These are phyloP conservation scores for Hyphopichia fennica DNA, from an alignment of 1,139 yeast genomes.

Conservation along the genomic window DNA sequence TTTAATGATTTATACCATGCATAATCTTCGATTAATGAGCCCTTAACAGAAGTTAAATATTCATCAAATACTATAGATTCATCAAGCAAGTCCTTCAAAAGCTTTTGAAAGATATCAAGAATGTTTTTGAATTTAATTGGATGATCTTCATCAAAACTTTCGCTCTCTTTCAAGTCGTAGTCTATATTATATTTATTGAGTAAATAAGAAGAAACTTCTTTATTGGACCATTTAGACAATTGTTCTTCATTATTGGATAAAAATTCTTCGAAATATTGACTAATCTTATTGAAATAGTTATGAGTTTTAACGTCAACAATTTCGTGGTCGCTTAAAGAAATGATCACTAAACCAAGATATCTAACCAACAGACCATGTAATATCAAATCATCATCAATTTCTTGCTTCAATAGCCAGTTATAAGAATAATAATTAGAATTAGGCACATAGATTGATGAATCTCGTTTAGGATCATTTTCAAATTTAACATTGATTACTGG, in stretches of 20 bases:
- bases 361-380: slow-evolving; percentile 41
- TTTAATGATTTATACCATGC: slow-evolving; percentile 68
- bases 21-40: slow-evolving; percentile 54
- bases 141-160: slow-evolving; percentile 9
- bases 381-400: slow-evolving; percentile 28
- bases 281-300: slow-evolving; percentile 22
- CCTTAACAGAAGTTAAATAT: slow-evolving; percentile 41
- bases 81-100: slow-evolving; percentile 12
- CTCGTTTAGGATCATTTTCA: slow-evolving; percentile 29
- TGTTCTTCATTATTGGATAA: slow-evolving; percentile 9
- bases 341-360: slow-evolving; percentile 36
- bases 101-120: slow-evolving; percentile 15
- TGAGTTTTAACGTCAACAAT: slow-evolving; percentile 33
- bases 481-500: slow-evolving; percentile 40
- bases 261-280: slow-evolving; percentile 17
- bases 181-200: slow-evolving; percentile 21
- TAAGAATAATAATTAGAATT: slow-evolving; percentile 39
- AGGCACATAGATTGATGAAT: slow-evolving; percentile 30
- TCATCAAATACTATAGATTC: slow-evolving; percentile 33
- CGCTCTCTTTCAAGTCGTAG: slow-evolving; percentile 18
- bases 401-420: slow-evolving; percentile 31
- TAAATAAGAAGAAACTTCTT: slow-evolving; percentile 20
- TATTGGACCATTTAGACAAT: slow-evolving; percentile 21
- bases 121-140: slow-evolving; percentile 19
- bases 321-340: slow-evolving; percentile 43